Evolutionary conservation across 2,329 filamentous ascomycete species (phyloP).

Genomic region (Penicillium sp.): DNA sequence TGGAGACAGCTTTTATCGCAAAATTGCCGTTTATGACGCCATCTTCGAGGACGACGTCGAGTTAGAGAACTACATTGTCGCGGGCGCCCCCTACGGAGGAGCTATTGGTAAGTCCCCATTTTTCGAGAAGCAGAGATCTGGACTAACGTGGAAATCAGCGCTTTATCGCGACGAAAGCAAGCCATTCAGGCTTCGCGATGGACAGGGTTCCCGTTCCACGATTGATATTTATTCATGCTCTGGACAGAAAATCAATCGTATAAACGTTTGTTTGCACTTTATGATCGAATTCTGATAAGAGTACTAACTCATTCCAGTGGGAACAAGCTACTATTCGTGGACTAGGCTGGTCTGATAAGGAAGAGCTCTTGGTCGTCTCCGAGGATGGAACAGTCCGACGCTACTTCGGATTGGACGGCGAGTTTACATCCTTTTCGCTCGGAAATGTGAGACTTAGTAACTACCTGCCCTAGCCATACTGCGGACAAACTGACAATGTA

Average conservation of each 20-base stretch:
- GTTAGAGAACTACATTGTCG: conserved; percentile 89
- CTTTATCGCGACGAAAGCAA: conserved; percentile 87
- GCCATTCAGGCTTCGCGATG: conserved; percentile 71
- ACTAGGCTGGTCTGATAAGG: conserved; percentile 94
- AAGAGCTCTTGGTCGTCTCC: conserved; percentile 83
- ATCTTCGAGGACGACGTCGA: conserved; percentile 92
- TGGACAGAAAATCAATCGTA: conserved; percentile 79
- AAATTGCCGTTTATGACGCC: conserved; percentile 86
- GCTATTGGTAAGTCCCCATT: conserved; percentile 69
- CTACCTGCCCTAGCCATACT: too few relatives aligned
- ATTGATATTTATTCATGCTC: conserved; percentile 95
- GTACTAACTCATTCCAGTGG: conserved; percentile 56
- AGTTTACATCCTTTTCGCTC: conserved; percentile 91
- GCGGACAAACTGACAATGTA: conserved; percentile 12
- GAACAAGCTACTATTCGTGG: conserved; percentile 84
- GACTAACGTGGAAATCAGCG: conserved; percentile 45
- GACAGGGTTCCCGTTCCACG: conserved; percentile 70
- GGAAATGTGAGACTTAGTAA: conserved; percentile 58
- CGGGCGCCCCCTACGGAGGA: conserved; percentile 88
- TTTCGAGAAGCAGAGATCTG: not conserved
- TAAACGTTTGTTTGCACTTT: conserved; percentile 51
- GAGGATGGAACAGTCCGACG: conserved; percentile 87
- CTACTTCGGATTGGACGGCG: conserved; percentile 86
- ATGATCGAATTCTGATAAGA: not conserved
- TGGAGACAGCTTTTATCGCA: conserved; percentile 92